phyloP scores from a whole-genome alignment of 805 yeast species.

The Yarrowia hollandica region DNA sequence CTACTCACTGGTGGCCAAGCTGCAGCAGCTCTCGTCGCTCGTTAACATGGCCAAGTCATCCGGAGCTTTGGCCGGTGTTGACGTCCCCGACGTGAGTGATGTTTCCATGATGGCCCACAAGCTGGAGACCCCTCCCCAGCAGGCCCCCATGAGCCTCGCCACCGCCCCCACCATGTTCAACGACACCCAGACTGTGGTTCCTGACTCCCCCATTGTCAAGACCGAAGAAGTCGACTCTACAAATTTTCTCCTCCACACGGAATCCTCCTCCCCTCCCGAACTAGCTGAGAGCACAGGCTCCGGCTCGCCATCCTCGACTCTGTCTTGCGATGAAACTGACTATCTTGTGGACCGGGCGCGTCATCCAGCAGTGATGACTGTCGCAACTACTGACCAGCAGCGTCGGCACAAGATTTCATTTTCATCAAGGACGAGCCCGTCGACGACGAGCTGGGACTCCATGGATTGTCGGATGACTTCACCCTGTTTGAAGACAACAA shows the following conservation, averaged over 20 bases:
- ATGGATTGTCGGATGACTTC: conserved; percentile 31
- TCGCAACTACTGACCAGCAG: conserved; percentile 36
- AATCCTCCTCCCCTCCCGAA: conserved; percentile 23
- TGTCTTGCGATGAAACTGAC: conserved; percentile 28
- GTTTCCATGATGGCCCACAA: not conserved
- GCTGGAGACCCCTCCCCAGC: not conserved
- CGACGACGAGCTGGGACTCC: conserved; percentile 28
- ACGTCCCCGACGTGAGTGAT: conserved; percentile 21
- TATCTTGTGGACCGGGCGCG: conserved; percentile 36
- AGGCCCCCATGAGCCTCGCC: conserved; percentile 1
- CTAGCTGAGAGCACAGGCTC: conserved; percentile 29
- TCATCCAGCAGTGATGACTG: conserved; percentile 40
- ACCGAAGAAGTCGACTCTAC: conserved; percentile 26
- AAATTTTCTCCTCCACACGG: conserved; percentile 26
- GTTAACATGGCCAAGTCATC: conserved; percentile 33
- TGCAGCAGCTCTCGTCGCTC: conserved; percentile 33
- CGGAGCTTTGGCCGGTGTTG: conserved; percentile 34
- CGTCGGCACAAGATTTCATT: conserved; percentile 34
- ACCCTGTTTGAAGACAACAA: conserved; percentile 32
- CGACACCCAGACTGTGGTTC: not conserved
- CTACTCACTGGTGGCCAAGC: conserved; percentile 32
- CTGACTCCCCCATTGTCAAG: conserved; percentile 28
- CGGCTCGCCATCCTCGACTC: conserved; percentile 36
- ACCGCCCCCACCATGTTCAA: conserved; percentile 11
- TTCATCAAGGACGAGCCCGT: conserved; percentile 24